Evolutionary conservation across 805 yeast genomes (phyloP).

Genomic region (Jamesozyma lodderae): DNA sequence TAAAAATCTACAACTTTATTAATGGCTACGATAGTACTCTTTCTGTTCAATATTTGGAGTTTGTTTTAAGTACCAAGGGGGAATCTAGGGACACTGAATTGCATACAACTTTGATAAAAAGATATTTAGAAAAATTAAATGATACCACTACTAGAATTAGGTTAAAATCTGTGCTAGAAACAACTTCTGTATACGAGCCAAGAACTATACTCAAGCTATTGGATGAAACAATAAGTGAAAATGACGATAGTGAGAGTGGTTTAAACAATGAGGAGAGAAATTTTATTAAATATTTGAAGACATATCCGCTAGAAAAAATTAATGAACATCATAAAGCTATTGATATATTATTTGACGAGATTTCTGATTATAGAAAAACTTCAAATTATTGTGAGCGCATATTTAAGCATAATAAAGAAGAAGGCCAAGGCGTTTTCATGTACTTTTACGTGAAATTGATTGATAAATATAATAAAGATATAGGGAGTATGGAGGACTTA

Average conservation of each 20-base stretch:
- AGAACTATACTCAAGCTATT: constrained; percentile 26
- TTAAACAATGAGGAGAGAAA: constrained; percentile 4
- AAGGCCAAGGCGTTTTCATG: constrained; percentile 38
- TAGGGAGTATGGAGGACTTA: constrained; percentile 9
- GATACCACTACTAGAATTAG: constrained; percentile 20
- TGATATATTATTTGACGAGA: constrained; percentile 47
- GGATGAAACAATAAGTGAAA: neutral
- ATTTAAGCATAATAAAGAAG: constrained; percentile 29
- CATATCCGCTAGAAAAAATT: constrained; percentile 48
- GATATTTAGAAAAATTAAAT: constrained; percentile 33
- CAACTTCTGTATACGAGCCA: constrained; percentile 34
- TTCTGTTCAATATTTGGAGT: constrained; percentile 44
- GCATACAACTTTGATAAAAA: constrained; percentile 37
- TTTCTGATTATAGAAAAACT: constrained; percentile 50
- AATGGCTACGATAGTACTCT: constrained; percentile 21
- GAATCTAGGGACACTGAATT: constrained; percentile 31
- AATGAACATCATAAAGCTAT: constrained; percentile 57
- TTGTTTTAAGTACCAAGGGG: constrained; percentile 34
- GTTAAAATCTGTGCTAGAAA: constrained; percentile 30
- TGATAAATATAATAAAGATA: constrained; percentile 24
- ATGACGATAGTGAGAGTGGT: constrained; percentile 2
- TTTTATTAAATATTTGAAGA: constrained; percentile 27
- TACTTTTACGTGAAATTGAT: constrained; percentile 32
- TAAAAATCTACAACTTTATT: constrained; percentile 47
- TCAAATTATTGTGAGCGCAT: constrained; percentile 50